Evolutionary conservation across 2,329 filamentous ascomycete species (phyloP), one percentile per base, ranked within the genome.

Genomic region (Trichoderma sp.): DNA sequence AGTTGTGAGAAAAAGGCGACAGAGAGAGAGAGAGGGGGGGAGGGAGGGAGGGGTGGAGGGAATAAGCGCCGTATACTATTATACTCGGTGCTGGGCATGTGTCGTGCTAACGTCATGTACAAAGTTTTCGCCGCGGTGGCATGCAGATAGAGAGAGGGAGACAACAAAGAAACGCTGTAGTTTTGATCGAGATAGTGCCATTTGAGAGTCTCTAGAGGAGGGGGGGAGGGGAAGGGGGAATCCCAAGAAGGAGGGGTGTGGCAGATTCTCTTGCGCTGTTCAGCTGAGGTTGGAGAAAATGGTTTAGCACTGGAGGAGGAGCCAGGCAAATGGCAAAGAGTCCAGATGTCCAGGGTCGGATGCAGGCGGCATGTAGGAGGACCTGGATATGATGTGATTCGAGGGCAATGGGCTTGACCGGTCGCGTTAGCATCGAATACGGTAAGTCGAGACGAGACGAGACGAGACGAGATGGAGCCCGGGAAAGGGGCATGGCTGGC

Each of bases 201-300:
- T 5, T 13, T 5, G n/a, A 22, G 42, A 8, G 42, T 19, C 42
- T 13, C 22, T 48, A 48, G 42, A 19, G 19, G 42, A 1, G 1
- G 42, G 10, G 42, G 19, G 19, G 1, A 2, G 32, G 5, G 19
- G 7, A 6, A 34, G 35, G 5, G 5, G 29, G 7, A 57, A n/a
- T n/a, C n/a, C 5, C 19, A 10, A 19, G 32, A 17, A 57, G 34
- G 53, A 22, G 53, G 34, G 53, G 53, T 10, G 56, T 59, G 56
- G 15, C n/a, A 39, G 39, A 48, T 34, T 10, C 4, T 9, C 2
- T 45, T 7, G 22, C 9, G n/a, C 5, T 35, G 29, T 39, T 34
- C 48, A 64, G 60, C 60, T 64, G 60, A 64, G n/a, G 22, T 19
- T 39, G 60, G 25, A 17, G 34, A 39, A 64, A 64, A 42, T 53